Evolutionary conservation across 345 rosid species (phyloP), one percentile per base, ranked within the genome.

Genomic region (Gossypium arboreum): DNA sequence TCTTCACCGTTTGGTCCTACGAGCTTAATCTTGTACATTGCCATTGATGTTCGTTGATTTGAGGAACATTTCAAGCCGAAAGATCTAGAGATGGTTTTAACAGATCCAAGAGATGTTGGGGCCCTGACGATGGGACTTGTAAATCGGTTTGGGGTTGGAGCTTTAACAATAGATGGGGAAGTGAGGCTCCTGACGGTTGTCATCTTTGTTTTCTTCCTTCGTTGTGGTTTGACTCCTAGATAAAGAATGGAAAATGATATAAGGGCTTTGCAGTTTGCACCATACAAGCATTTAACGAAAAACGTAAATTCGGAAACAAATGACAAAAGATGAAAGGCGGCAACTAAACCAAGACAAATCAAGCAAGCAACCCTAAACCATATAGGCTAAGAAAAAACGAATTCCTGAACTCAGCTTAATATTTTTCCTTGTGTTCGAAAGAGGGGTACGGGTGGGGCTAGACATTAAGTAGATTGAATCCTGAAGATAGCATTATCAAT

Each of bases 1-100:
- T 77, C 94, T 16, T 81, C 79, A 1, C 94, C 97, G 0, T 89
- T 82, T 0, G 97, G 97, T 76, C 91, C 92, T 7, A 94, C 74
- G 72, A 94, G 80, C 88, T 88, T 94, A 22, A 94, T 76, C 78
- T 91, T 92, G 97, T 89, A 91, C 3, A 73, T 84, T 0, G 88
- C 89, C 94, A 90, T 89, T 0, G 88, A 79, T 8, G 88, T 79
- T 34, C 82, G 77, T 50, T 77, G 83, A 16, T 81, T 83, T 0
- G 79, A 62, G 6, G 93, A 86, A 73, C 87, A 85, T 79, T 82
- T 87, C 85, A 93, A 77, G 20, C 93, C 89, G 7, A 87, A 85
- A 2, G 88, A 83, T 81, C 81, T 87, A 12, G 90, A 82, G 54
- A 87, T 75, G 77, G 78, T 84, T 71, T 64, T 83, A 7, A 73